phyloP scores from a whole-genome alignment of 2,329 filamentous ascomycete genomes.

The Phoma sp. region DNA sequence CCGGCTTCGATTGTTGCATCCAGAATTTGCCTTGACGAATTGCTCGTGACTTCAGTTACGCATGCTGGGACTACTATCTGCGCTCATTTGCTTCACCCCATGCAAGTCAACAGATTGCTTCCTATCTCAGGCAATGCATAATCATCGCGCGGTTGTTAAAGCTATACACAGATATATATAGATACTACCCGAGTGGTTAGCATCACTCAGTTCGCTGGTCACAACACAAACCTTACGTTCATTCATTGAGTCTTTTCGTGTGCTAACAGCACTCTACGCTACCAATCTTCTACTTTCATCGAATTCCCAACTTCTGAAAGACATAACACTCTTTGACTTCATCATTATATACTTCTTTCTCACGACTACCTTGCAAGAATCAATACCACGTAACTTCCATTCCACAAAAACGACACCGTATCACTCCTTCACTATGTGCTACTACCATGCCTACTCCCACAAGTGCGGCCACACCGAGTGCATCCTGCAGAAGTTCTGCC shows the following conservation, averaged over 20 bases:
- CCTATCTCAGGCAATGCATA: not conserved
- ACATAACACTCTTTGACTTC: too few relatives aligned
- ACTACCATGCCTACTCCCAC: constrained; percentile 57
- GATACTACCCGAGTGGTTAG: not conserved
- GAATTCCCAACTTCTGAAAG: too few relatives aligned
- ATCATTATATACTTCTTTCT: too few relatives aligned
- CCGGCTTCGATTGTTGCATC: constrained; percentile 12
- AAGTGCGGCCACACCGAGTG: constrained; percentile 55
- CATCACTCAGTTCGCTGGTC: not conserved
- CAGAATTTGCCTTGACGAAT: constrained; percentile 8
- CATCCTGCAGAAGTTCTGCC: constrained; percentile 40
- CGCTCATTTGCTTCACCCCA: constrained; percentile 19
- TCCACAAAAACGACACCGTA: too few relatives aligned
- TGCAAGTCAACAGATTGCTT: constrained; percentile 25
- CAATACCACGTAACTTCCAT: too few relatives aligned
- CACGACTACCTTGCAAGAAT: too few relatives aligned
- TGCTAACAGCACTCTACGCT: too few relatives aligned
- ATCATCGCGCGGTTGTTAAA: not conserved
- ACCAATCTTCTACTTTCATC: too few relatives aligned
- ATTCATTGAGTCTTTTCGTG: too few relatives aligned
- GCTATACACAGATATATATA: not conserved
- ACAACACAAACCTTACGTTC: too few relatives aligned
- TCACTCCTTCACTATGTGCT: constrained; percentile 56
- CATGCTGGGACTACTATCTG: constrained; percentile 14
- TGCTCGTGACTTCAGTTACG: constrained; percentile 23